Evolutionary conservation across 75 land plant species (phyloP).

Genomic region (Cryptomeria japonica): DNA sequence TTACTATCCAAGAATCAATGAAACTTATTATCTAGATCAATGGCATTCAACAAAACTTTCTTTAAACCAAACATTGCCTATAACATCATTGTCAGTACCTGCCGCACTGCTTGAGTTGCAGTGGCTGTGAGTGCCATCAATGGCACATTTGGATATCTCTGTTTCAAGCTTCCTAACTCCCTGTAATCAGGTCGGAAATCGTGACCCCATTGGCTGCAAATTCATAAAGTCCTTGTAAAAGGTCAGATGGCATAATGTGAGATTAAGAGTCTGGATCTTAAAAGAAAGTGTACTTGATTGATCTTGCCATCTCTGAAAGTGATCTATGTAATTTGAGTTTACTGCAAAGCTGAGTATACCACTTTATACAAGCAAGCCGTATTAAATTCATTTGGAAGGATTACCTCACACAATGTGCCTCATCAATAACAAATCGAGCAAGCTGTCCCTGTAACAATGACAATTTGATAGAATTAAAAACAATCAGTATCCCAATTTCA

Average conservation of each 20-base stretch:
- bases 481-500: neutral
- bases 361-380: neutral
- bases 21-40: neutral
- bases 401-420: slow-evolving; percentile 97
- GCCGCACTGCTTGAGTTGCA: slow-evolving; percentile 71
- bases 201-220: slow-evolving; percentile 92
- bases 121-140: slow-evolving; percentile 96
- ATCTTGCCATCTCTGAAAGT: neutral
- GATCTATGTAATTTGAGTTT: neutral
- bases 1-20: neutral
- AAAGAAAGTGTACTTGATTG: neutral
- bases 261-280: neutral
- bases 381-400: neutral
- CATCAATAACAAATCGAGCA: slow-evolving; percentile 92
- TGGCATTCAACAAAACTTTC: neutral
- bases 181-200: slow-evolving; percentile 94
- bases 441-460: slow-evolving; percentile 53
- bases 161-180: slow-evolving; percentile 65
- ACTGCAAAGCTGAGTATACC: neutral
- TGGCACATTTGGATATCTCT: slow-evolving; percentile 68
- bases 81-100: slow-evolving; percentile 39
- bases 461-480: slow-evolving; percentile 8
- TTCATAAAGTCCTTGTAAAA: neutral
- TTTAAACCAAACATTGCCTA: neutral
- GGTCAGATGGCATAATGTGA: neutral